A percentile compares a stretch with the other conserved stretches of the same genome.
Conservation (phyloP, 2,329 filamentous ascomycete genomes). For the Xylaria sp. region DNA sequence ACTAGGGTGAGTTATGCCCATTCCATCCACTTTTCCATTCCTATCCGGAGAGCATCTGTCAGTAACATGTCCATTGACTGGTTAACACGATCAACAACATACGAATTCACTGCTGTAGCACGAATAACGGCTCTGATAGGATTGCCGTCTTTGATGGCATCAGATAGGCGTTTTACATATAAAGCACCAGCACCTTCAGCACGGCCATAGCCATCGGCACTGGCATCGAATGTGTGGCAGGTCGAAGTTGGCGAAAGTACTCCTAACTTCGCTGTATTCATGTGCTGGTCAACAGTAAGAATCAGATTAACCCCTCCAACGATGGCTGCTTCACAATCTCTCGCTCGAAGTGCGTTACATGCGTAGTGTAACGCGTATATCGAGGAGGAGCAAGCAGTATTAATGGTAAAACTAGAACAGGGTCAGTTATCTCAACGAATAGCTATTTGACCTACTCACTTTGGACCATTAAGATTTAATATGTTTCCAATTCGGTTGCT, state of each 20-base stretch:
- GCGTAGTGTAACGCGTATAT: conserved; percentile 51
- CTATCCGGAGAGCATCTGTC: conserved; percentile 13
- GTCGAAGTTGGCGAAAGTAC: conserved; percentile 49
- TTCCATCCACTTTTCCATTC: conserved; percentile 33
- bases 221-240: conserved; percentile 48
- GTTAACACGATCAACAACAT: neutral
- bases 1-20: conserved; percentile 46
- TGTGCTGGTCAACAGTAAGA: conserved; percentile 45
- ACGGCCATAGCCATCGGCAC: conserved; percentile 47
- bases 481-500: conserved; percentile 52
- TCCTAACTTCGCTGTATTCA: conserved; percentile 48
- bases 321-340: conserved; percentile 50
- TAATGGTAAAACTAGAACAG: conserved; percentile 32
- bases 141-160: conserved; percentile 39
- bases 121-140: conserved; percentile 40
- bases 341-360: conserved; percentile 41
- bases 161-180: conserved; percentile 44
- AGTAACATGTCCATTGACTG: conserved; percentile 21
- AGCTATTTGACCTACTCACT: conserved; percentile 22
- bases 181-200: conserved; percentile 40
- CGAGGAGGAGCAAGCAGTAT: conserved; percentile 53
- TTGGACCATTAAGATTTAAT: conserved; percentile 51
- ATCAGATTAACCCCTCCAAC: conserved; percentile 53
- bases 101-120: conserved; percentile 38
- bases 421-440: neutral